Conservation (phyloP, 768 basidiomycete species). For the Omphalotus guepiniiformis region DNA sequence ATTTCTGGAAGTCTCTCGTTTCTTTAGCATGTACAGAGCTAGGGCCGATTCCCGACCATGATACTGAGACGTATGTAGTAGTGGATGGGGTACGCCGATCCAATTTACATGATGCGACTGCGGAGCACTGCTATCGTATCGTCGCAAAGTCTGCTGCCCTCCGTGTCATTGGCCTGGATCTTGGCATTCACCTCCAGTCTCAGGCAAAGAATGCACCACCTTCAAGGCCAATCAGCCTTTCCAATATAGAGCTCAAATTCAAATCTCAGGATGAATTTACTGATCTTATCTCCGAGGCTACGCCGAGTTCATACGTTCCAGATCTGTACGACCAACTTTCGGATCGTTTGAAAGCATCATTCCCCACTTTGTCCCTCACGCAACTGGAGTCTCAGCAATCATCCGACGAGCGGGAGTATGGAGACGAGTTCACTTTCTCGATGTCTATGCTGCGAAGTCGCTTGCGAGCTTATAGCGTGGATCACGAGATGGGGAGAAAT, state of each 20-base stretch:
- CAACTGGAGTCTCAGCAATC: slow-evolving; percentile 63
- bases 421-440: slow-evolving; percentile 77
- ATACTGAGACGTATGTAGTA: slow-evolving; percentile 42
- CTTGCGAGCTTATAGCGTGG: slow-evolving; percentile 45
- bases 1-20: slow-evolving; percentile 70
- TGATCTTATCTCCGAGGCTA: slow-evolving; percentile 66
- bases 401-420: slow-evolving; percentile 66
- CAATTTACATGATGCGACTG: slow-evolving; percentile 55
- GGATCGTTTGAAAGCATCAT: slow-evolving; percentile 43
- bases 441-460: slow-evolving; percentile 53
- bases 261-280: slow-evolving; percentile 58
- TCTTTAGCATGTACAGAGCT: slow-evolving; percentile 64
- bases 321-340: slow-evolving; percentile 60
- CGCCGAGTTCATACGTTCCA: slow-evolving; percentile 69
- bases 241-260: slow-evolving; percentile 51
- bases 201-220: slow-evolving; percentile 30
- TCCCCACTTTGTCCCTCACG: slow-evolving; percentile 59
- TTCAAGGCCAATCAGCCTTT: slow-evolving; percentile 57
- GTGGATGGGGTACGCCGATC: slow-evolving; percentile 50
- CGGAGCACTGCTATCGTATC: slow-evolving; percentile 62
- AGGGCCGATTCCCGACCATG: slow-evolving; percentile 69
- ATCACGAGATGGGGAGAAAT: slow-evolving; percentile 37
- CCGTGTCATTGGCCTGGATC: slow-evolving; percentile 70
- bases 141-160: slow-evolving; percentile 72
- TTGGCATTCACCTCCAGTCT: slow-evolving; percentile 53